Base-by-base conservation (phyloP, 345 rosid genomes). In the Populus nigra region DNA sequence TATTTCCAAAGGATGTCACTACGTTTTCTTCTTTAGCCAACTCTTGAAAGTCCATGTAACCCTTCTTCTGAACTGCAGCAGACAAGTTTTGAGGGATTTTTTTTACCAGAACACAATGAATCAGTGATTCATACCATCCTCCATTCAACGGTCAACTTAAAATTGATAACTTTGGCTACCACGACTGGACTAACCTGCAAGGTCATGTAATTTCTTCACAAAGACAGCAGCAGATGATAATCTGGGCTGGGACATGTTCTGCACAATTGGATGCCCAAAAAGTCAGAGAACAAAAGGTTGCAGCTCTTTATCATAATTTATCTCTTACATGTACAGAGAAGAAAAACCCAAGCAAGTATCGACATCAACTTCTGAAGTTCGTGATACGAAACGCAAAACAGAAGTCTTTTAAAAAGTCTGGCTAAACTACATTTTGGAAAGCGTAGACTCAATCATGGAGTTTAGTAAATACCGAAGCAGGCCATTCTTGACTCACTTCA, bases 141-240 rank as follows among this genome's bases (percentile, higher is more conserved):
- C 45, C 22, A 78, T 63, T 38, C 18, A 72, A 50, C 70, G 73
- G 39, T 72, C 73, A 74, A 62, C 59, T 76, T 43, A 23, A 39
- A 45, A 7, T 22, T 29, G 29, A 55, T 27, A 31, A 77, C 35
- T 35, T 55, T 47, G 73, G 66, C 41, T 43, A 29, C 59, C 10
- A 17, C 49, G 63, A 41, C 49, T 49, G 79, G 62, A 79, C 86
- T 83, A 65, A 88, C 88, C 89, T 36, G 97, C 90, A 59, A 92
- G 86, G 45, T 90, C 97, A 35, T 93, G 99, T 82, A 96, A 83
- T 81, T 89, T 91, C 84, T 88, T 89, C 81, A 92, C 93, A 5
- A 92, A 75, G 71, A 86, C 87, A 75, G 93, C 86, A 27, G 97
- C 92, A 50, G 94, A 80, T 78, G 93, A 75, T 72, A 90, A 75